Conservation (phyloP, 768 basidiomycete genomes). For the Pleurotus eryngii region DNA sequence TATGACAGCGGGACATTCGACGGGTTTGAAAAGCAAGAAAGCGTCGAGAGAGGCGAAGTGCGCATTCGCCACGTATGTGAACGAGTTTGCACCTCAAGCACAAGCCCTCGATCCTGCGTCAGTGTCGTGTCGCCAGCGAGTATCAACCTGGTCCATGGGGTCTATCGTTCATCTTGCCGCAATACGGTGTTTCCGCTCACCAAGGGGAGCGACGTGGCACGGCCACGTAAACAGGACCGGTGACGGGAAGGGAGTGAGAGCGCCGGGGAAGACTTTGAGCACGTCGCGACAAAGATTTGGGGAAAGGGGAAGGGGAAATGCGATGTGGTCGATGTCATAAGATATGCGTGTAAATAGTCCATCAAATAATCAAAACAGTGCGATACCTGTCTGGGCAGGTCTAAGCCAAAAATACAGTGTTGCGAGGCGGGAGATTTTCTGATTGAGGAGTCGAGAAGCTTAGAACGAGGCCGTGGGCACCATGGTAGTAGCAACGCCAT, state of each 20-base stretch:
- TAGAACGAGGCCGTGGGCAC: conserved; percentile 37
- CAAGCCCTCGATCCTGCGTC: conserved; percentile 65
- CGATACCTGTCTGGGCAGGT: conserved; percentile 20
- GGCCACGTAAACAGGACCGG: conserved; percentile 5
- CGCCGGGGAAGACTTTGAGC: not conserved
- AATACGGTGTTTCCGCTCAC: conserved; percentile 14
- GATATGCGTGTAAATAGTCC: conserved; percentile 8
- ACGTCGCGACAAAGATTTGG: conserved; percentile 5
- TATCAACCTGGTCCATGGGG: conserved; percentile 47
- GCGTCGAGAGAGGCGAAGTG: conserved; percentile 51
- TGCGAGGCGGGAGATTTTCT: conserved; percentile 26
- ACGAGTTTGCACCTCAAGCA: conserved; percentile 53
- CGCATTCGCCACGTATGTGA: conserved; percentile 49
- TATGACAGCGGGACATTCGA: not conserved
- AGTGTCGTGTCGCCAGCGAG: conserved; percentile 49
- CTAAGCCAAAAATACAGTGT: conserved; percentile 34
- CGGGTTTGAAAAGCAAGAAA: conserved; percentile 46
- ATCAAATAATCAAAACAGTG: conserved; percentile 10
- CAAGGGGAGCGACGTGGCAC: conserved; percentile 1
- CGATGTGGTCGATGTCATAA: not conserved
- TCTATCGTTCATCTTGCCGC: conserved; percentile 45
- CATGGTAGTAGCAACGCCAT: conserved; percentile 50
- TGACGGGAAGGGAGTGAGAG: not conserved
- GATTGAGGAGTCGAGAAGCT: conserved; percentile 31
- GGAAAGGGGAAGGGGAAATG: not conserved